phyloP scores from a whole-genome alignment of 2,329 filamentous ascomycete species.

The Alternaria atra region DNA sequence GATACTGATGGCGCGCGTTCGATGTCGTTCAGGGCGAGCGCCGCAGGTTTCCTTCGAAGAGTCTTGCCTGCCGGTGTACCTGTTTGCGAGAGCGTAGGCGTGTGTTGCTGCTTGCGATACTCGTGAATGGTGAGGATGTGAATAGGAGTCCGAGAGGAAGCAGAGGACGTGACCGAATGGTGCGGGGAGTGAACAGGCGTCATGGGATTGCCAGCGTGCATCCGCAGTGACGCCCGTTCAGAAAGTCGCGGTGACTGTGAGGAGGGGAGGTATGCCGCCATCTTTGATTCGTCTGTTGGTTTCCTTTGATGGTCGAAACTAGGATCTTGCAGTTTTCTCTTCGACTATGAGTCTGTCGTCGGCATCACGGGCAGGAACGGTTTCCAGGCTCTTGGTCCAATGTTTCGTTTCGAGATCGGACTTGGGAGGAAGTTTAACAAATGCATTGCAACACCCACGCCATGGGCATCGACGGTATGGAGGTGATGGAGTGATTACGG shows the following conservation, averaged over 20 bases:
- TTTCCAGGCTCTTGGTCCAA: slow-evolving; percentile 16
- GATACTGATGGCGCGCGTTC: slow-evolving; percentile 39
- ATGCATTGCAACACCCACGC: slow-evolving; percentile 25
- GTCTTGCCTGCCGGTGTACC: slow-evolving; percentile 44
- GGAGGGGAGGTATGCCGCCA: slow-evolving; percentile 30
- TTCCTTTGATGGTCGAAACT: not conserved
- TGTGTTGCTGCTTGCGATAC: slow-evolving; percentile 51
- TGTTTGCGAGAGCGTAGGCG: slow-evolving; percentile 37
- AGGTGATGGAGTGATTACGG: not conserved
- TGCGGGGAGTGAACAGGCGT: slow-evolving; percentile 51
- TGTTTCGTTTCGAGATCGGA: slow-evolving; percentile 14
- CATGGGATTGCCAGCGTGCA: slow-evolving; percentile 29
- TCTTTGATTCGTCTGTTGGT: slow-evolving; percentile 18
- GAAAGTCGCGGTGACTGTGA: slow-evolving; percentile 37
- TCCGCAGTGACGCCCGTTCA: slow-evolving; percentile 28
- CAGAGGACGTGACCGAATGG: slow-evolving; percentile 46
- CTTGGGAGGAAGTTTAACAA: slow-evolving; percentile 19
- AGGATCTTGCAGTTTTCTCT: not conserved
- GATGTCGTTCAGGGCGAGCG: slow-evolving; percentile 41
- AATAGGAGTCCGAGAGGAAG: slow-evolving; percentile 43
- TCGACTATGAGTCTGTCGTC: not conserved
- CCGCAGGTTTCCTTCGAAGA: slow-evolving; percentile 50
- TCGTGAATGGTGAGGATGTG: slow-evolving; percentile 52
- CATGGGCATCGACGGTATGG: slow-evolving; percentile 10
- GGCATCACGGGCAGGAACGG: slow-evolving; percentile 5